These are phyloP conservation scores for Cyclotella sp. DNA, from an alignment of 108 stramenopile genomes.

Conservation along the genomic window DNA sequence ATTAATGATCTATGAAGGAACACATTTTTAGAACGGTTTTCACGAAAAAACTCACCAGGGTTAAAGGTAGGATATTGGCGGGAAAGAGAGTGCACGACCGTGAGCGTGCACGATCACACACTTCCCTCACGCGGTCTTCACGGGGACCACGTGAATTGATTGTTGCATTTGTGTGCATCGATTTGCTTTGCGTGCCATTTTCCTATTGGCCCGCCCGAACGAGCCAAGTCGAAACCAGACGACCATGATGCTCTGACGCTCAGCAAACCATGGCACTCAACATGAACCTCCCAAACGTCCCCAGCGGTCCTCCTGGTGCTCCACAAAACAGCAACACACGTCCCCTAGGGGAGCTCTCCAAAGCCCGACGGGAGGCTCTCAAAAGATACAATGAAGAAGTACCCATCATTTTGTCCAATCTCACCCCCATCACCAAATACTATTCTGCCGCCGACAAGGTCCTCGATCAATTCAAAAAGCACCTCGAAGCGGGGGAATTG, in stretches of 20 bases:
- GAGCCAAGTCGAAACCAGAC: too few species aligned
- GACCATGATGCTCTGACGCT: neutral
- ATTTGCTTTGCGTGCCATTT: too few species aligned
- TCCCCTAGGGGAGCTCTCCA: constrained; percentile 31
- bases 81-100: too few species aligned
- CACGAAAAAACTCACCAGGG: too few species aligned
- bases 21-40: too few species aligned
- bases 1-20: too few species aligned
- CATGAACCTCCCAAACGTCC: constrained; percentile 29
- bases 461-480: constrained; percentile 56
- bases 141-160: too few species aligned
- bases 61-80: too few species aligned
- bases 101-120: too few species aligned
- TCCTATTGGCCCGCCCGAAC: too few species aligned
- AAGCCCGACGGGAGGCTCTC: constrained; percentile 40
- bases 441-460: constrained; percentile 81
- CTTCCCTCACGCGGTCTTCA: too few species aligned
- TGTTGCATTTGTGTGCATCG: too few species aligned
- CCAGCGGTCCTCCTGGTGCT: constrained; percentile 12
- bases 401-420: constrained; percentile 61
- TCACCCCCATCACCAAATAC: constrained; percentile 77
- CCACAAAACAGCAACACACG: neutral
- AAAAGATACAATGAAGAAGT: constrained; percentile 35
- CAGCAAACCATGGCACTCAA: neutral
- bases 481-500: constrained; percentile 49